Evolutionary conservation across 2,329 filamentous ascomycete genomes (phyloP).

Genomic region (Xylariaceae sp.): DNA sequence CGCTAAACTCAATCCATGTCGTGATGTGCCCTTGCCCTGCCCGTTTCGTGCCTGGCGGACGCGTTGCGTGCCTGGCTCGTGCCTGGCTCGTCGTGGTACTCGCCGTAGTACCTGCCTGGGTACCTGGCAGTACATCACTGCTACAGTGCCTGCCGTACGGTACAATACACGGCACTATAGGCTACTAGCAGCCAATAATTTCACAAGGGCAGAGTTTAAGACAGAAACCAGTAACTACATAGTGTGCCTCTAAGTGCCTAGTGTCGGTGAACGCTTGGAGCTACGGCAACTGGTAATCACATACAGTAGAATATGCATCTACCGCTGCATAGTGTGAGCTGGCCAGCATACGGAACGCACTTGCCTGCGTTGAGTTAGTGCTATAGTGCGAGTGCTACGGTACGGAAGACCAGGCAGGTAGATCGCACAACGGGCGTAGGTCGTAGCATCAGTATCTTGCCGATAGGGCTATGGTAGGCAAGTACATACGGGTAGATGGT

Average conservation of each 20-base stretch:
- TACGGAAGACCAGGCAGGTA: too few relatives aligned
- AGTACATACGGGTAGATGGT: too few relatives aligned
- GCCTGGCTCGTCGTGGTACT: not conserved
- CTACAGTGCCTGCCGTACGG: not conserved
- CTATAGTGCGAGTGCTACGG: too few relatives aligned
- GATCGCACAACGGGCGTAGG: too few relatives aligned
- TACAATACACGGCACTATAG: not conserved
- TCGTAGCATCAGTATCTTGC: too few relatives aligned
- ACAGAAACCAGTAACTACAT: not conserved
- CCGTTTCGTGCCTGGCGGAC: not conserved
- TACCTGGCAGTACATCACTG: not conserved
- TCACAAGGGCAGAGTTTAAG: not conserved
- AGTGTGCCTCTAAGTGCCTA: not conserved
- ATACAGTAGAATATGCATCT: too few relatives aligned
- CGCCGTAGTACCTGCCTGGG: not conserved
- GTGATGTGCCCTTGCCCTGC: conserved; percentile 3
- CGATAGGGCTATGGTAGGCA: too few relatives aligned
- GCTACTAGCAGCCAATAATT: not conserved
- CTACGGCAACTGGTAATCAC: too few relatives aligned
- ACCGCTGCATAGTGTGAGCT: too few relatives aligned
- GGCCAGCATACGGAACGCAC: too few relatives aligned
- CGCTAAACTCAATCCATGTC: conserved; percentile 11
- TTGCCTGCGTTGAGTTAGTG: too few relatives aligned
- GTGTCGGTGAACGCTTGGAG: not conserved
- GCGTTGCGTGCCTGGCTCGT: conserved; percentile 8